Evolutionary conservation across 768 basidiomycete species (phyloP), one percentile per base, ranked within the genome.

Genomic region (Phaeotremella fagi): DNA sequence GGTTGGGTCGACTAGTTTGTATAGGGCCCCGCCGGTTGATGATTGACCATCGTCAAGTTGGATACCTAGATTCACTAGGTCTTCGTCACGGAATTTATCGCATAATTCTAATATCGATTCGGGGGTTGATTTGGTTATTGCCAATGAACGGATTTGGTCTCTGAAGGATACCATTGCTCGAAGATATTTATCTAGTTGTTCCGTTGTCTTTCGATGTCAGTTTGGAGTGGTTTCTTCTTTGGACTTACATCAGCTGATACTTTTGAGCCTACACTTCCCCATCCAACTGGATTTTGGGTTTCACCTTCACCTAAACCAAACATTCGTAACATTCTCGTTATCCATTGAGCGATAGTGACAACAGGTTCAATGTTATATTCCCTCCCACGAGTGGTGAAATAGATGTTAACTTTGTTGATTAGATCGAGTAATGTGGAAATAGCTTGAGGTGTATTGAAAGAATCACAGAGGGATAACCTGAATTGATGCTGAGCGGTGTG

Each of bases 21-120:
- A 87, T 26, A 97, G 83, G 3, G 94, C 94, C 66, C 84, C 85
- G n/a, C 92, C 92, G 77, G 92, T 91, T 91, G 45, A 28, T 85
- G 90, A 90, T 79, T 92, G 90, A 77, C 90, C 89, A 77, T 99
- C 95, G 71, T 98, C 95, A 28, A 99, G 78, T 6, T 91, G 91
- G 4, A 99, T 89, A 6, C 95, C 95, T 45, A 98, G 79, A n/a
- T 90, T 85, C 37, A 92, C 85, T 37, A 97, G 78, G 67, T 95
- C 92, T 28, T 81, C 78, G 70, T 98, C 94, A 15, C 95, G 83
- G 55, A 99, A 80, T 59, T 82, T 84, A 77, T 99, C 95, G 66
- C 85, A 91, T 22, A 95, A 81, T 20, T 82, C 80, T 43, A 99
- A 77, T 58, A 97, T 87, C 57, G 92, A 87, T 70, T 83, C 83